Evolutionary conservation across 2,329 filamentous ascomycete species (phyloP).

Genomic region (Delphinella strobiligena): DNA sequence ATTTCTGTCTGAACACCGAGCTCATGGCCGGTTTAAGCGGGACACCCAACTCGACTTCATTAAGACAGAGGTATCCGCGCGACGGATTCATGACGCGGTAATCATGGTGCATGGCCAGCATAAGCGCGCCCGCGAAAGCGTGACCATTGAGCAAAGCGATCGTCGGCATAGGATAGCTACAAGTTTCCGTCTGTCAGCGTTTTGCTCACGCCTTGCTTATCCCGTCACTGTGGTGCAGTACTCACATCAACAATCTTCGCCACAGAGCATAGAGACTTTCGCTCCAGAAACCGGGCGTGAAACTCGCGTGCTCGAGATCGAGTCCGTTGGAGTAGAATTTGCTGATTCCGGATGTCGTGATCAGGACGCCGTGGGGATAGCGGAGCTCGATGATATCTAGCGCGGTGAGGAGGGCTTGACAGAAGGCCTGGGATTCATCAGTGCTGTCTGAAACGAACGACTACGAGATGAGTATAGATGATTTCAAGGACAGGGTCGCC

Average conservation of each 20-base stretch:
- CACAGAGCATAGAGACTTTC: conserved; percentile 53
- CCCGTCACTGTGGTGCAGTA: background rate
- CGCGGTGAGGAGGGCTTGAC: conserved; percentile 53
- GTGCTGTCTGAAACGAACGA: no score
- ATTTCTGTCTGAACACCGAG: conserved; percentile 60
- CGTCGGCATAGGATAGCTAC: conserved; percentile 66
- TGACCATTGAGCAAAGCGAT: conserved; percentile 66
- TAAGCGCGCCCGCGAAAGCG: conserved; percentile 69
- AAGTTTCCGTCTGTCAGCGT: conserved; percentile 3
- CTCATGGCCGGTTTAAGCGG: conserved; percentile 65
- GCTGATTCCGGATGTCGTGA: conserved; percentile 61
- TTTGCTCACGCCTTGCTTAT: background rate
- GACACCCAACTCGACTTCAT: conserved; percentile 70
- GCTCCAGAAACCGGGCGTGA: conserved; percentile 47
- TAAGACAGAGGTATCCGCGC: conserved; percentile 65
- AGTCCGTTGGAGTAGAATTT: conserved; percentile 81
- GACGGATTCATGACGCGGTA: conserved; percentile 65
- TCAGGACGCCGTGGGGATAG: conserved; percentile 57
- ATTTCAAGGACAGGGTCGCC: no score
- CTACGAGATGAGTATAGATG: no score
- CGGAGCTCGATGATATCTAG: conserved; percentile 64
- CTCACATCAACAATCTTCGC: conserved; percentile 47
- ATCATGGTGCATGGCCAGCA: conserved; percentile 72
- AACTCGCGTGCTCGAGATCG: conserved; percentile 57
- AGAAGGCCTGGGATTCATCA: no score